Percentiles rank a stretch among this genome's conserved stretches.
Conservation (phyloP, 192 early-diverging fungal genomes). For the Geranomyces variabilis region DNA sequence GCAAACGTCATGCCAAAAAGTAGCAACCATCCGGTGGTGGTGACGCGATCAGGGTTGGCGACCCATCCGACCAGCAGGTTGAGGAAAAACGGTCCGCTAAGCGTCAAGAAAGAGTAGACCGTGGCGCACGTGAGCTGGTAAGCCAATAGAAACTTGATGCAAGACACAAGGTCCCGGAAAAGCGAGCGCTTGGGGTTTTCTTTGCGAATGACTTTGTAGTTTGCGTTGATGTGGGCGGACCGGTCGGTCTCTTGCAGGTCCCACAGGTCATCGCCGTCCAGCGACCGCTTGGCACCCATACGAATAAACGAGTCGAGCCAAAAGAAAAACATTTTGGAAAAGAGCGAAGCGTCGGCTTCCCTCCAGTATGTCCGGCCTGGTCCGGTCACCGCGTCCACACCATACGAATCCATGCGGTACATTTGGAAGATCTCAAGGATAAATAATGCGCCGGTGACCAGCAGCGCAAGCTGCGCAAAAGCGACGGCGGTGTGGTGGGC, state of each 20-base stretch:
- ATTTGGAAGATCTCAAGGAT: constrained; percentile 12
- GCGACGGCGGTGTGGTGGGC: constrained; percentile 7
- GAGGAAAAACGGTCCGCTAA: constrained; percentile 50
- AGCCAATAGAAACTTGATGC: constrained; percentile 9
- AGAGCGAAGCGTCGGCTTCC: constrained; percentile 33
- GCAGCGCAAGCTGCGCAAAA: neutral
- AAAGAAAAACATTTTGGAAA: constrained; percentile 47
- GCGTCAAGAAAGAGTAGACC: constrained; percentile 16
- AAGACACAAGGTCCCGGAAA: constrained; percentile 8
- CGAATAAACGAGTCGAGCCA: constrained; percentile 53
- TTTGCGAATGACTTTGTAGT: neutral
- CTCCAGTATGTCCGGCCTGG: neutral
- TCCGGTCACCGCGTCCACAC: neutral
- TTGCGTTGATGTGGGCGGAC: constrained; percentile 27
- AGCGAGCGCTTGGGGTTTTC: constrained; percentile 24
- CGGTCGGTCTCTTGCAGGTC: constrained; percentile 38
- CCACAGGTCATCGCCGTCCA: constrained; percentile 48
- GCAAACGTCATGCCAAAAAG: constrained; percentile 34
- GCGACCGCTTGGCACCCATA: constrained; percentile 30
- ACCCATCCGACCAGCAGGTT: constrained; percentile 47
- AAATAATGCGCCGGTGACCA: neutral
- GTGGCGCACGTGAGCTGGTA: constrained; percentile 37
- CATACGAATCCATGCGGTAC: constrained; percentile 27
- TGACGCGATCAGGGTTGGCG: constrained; percentile 13
- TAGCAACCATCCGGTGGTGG: constrained; percentile 10